phyloP scores from a whole-genome alignment of 352 stramenopile genomes.

The Globisporangium sylvaticum region DNA sequence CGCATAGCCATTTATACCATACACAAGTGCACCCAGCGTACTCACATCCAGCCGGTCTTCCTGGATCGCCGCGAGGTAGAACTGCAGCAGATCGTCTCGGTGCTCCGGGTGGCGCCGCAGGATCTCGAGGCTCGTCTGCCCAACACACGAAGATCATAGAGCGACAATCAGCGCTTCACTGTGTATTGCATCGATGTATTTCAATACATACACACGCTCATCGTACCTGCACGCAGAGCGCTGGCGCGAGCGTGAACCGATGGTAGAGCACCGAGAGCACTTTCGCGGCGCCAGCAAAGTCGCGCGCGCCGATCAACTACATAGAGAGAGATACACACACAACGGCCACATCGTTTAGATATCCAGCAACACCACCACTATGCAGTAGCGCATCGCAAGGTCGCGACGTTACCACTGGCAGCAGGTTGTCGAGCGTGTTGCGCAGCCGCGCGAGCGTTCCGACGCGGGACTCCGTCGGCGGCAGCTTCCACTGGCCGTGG shows the following conservation, averaged over 20 bases:
- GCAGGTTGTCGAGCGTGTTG: constrained; percentile 38
- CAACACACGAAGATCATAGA: neutral
- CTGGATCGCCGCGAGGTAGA: constrained; percentile 48
- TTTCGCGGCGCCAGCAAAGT: constrained; percentile 65
- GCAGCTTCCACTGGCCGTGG: constrained; percentile 55
- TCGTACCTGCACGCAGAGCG: constrained; percentile 58
- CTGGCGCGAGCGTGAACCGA: constrained; percentile 52
- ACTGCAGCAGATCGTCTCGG: constrained; percentile 46
- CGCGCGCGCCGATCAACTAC: constrained; percentile 62
- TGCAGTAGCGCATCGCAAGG: neutral
- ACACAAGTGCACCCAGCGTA: neutral
- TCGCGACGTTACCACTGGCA: constrained; percentile 31
- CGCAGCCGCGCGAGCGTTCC: constrained; percentile 34
- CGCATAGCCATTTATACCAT: neutral
- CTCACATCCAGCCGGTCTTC: constrained; percentile 49
- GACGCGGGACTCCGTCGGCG: constrained; percentile 15
- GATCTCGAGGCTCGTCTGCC: constrained; percentile 72
- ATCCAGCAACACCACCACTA: neutral
- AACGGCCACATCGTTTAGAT: neutral
- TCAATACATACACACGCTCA: neutral
- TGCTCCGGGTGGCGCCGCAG: constrained; percentile 50
- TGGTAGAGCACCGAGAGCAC: constrained; percentile 67
- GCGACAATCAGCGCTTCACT: neutral
- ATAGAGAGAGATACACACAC: neutral
- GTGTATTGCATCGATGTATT: neutral